Percentiles rank a stretch among this genome's conserved stretches.
These are phyloP conservation scores for Tylopilus intermedius DNA, from an alignment of 768 basidiomycete species.

Conservation along the genomic window DNA sequence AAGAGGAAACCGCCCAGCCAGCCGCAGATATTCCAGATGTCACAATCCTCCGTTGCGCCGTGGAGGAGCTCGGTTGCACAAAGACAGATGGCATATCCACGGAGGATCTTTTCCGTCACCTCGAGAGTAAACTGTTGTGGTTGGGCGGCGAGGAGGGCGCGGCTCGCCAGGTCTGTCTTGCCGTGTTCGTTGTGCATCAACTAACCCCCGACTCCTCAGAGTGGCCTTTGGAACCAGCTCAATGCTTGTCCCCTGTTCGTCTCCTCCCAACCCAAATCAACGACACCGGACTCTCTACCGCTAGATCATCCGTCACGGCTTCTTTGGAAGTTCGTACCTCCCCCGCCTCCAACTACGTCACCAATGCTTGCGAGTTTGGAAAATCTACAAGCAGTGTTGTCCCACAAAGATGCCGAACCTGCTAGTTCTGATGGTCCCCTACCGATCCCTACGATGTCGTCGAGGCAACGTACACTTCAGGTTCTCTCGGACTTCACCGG, in stretches of 20 bases:
- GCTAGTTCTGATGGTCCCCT: conserved; percentile 5
- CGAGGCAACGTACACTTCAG: conserved; percentile 60
- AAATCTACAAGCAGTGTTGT: conserved; percentile 20
- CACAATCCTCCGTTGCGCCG: conserved; percentile 59
- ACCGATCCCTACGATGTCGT: conserved; percentile 23
- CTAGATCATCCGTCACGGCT: conserved; percentile 23
- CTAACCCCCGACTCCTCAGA: conserved; percentile 17
- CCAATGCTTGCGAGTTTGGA: conserved; percentile 26
- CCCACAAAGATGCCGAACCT: conserved; percentile 16
- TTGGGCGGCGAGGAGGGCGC: conserved; percentile 47
- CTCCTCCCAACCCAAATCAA: conserved; percentile 26
- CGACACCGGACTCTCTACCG: conserved; percentile 1
- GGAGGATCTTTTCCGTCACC: conserved; percentile 53
- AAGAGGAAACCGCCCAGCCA: conserved; percentile 13
- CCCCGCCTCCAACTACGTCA: conserved; percentile 23
- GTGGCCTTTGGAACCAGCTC: conserved; percentile 57
- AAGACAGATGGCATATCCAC: conserved; percentile 43
- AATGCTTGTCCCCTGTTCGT: conserved; percentile 46
- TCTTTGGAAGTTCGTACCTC: conserved; percentile 38
- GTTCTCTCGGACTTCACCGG: conserved; percentile 70
- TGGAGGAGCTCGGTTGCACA: conserved; percentile 43
- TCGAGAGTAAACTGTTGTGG: conserved; percentile 59
- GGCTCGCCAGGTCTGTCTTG: conserved; percentile 46
- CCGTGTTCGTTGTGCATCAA: not conserved
- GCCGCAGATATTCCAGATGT: conserved; percentile 39